Conservation (phyloP, 2,329 filamentous ascomycete genomes). For the Aspergillus fumigatus region DNA sequence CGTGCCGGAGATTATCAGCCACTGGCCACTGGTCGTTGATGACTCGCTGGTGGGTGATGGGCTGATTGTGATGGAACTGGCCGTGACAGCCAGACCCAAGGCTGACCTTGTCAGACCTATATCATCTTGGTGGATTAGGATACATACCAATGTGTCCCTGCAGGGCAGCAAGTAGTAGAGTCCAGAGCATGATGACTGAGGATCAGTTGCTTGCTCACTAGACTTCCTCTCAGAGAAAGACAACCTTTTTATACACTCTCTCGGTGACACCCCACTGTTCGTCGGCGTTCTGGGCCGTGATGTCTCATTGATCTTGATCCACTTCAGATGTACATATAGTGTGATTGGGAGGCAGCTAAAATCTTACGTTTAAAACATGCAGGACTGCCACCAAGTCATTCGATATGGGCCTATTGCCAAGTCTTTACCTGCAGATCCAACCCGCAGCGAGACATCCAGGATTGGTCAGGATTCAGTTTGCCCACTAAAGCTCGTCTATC, state of each 20-base stretch:
- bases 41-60: neutral
- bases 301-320: neutral
- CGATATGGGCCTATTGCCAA: neutral
- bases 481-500: neutral
- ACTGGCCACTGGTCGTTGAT: constrained; percentile 26
- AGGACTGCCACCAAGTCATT: neutral
- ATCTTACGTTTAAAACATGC: neutral
- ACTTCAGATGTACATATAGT: too few species aligned
- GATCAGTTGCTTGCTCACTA: neutral
- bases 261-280: neutral
- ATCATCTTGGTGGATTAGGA: neutral
- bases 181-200: neutral
- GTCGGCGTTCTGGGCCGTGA: neutral
- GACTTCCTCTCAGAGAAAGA: neutral
- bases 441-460: neutral
- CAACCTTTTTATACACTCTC: neutral
- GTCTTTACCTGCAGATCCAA: neutral
- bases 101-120: neutral
- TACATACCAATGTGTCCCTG: neutral
- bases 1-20: constrained; percentile 16
- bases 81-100: neutral
- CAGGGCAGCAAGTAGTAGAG: neutral
- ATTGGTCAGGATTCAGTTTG: neutral
- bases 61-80: neutral
- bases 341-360: neutral